These are phyloP conservation scores for Didymella pomorum DNA, from an alignment of 2,329 filamentous ascomycete genomes.

Conservation along the genomic window DNA sequence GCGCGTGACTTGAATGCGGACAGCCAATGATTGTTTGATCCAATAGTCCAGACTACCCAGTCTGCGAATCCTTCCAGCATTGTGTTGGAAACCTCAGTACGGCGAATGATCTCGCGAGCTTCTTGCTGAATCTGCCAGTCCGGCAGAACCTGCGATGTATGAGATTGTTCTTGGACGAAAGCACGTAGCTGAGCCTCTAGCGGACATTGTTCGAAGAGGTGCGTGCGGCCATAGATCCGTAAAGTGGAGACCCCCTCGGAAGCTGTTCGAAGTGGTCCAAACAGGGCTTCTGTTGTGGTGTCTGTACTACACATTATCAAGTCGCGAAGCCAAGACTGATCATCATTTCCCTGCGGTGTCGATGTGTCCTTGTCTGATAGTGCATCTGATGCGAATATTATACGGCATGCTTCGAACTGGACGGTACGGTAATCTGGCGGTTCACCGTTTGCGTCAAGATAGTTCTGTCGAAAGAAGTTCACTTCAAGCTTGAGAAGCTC, in stretches of 20 bases:
- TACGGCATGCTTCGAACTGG: constrained; percentile 37
- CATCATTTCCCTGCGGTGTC: background rate
- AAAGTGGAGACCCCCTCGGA: background rate
- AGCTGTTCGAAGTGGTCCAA: constrained; percentile 27
- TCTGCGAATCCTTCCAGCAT: constrained; percentile 31
- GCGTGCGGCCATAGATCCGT: constrained; percentile 13
- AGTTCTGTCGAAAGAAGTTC: constrained; percentile 29
- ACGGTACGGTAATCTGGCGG: constrained; percentile 28
- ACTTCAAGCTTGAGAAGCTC: constrained; percentile 34
- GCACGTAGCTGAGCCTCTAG: constrained; percentile 28
- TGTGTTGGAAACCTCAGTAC: constrained; percentile 28
- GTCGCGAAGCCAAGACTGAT: constrained; percentile 32
- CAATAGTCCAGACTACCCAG: constrained; percentile 25
- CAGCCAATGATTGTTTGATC: background rate
- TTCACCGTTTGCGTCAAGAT: constrained; percentile 24
- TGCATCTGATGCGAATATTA: constrained; percentile 34
- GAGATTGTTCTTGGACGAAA: constrained; percentile 21
- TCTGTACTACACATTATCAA: constrained; percentile 33
- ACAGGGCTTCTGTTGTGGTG: constrained; percentile 26
- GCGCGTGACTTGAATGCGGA: background rate
- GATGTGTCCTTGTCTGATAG: background rate
- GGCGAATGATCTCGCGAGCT: constrained; percentile 32
- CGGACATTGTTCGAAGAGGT: constrained; percentile 31
- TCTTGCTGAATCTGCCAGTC: constrained; percentile 28
- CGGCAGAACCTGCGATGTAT: background rate